Percentiles rank a stretch among this genome's conserved stretches.
Conservation (phyloP, 1,284 basidiomycete species). For the Tilletia walkeri region DNA sequence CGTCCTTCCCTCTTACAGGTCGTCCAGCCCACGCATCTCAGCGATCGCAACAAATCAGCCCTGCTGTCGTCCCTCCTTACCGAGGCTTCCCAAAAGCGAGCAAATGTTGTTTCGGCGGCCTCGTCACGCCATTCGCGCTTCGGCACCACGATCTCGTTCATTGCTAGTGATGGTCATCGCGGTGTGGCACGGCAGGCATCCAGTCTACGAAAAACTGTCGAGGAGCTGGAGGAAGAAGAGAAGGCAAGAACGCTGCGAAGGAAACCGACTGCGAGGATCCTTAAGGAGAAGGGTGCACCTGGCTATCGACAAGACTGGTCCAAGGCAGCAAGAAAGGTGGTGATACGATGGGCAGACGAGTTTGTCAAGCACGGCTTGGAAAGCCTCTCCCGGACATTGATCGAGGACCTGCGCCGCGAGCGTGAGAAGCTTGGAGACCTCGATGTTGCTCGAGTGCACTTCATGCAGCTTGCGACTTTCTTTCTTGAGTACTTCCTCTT, state of each 20-base stretch:
- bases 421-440: constrained; percentile 51
- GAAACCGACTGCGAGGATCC: constrained; percentile 30
- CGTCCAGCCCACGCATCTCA: neutral
- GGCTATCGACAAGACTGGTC: constrained; percentile 44
- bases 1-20: neutral
- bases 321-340: constrained; percentile 28
- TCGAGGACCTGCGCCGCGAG: constrained; percentile 53
- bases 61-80: constrained; percentile 38
- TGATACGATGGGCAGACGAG: constrained; percentile 47
- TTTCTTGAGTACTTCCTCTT: constrained; percentile 53
- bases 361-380: constrained; percentile 50
- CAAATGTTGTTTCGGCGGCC: constrained; percentile 22
- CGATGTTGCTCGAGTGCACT: constrained; percentile 45
- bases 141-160: constrained; percentile 51
- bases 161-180: constrained; percentile 41
- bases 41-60: constrained; percentile 20
- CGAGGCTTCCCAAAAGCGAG: constrained; percentile 38
- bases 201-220: constrained; percentile 40
- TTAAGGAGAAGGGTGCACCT: constrained; percentile 45
- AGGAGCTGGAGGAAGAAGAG: constrained; percentile 41
- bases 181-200: constrained; percentile 41
- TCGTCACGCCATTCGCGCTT: constrained; percentile 51
- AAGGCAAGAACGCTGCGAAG: constrained; percentile 17
- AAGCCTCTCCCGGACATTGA: constrained; percentile 37
- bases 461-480: constrained; percentile 48